phyloP scores from a whole-genome alignment of 371 early-diverging fungal species.

The Zychaea mexicana region DNA sequence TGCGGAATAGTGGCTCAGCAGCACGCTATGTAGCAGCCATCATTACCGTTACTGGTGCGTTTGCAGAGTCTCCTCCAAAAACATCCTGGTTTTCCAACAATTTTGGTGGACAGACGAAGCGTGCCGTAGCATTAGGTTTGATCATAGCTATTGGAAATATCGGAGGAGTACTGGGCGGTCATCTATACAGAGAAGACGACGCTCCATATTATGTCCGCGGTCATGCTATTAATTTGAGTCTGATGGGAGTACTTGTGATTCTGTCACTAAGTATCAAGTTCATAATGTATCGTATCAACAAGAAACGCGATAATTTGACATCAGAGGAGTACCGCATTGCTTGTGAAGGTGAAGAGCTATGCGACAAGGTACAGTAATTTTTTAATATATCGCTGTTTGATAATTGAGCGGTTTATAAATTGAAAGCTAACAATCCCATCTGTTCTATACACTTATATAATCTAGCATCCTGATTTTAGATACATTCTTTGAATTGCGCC shows the following conservation, averaged over 20 bases:
- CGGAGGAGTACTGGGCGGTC: constrained; percentile 64
- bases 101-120: constrained; percentile 67
- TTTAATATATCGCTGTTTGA: neutral
- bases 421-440: too few relatives aligned
- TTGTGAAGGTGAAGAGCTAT: constrained; percentile 46
- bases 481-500: constrained; percentile 55
- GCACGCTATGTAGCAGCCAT: constrained; percentile 54
- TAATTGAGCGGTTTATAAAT: neutral
- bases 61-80: constrained; percentile 60
- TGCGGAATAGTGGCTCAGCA: constrained; percentile 15
- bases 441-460: neutral
- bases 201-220: constrained; percentile 57
- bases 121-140: constrained; percentile 60
- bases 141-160: constrained; percentile 58
- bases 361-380: constrained; percentile 41
- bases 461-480: constrained; percentile 56
- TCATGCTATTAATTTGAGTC: constrained; percentile 41
- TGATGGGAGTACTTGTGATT: constrained; percentile 45
- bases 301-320: constrained; percentile 53
- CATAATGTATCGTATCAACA: constrained; percentile 51
- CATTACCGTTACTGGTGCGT: constrained; percentile 60
- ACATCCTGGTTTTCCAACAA: constrained; percentile 65
- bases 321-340: constrained; percentile 53
- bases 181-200: constrained; percentile 61
- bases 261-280: constrained; percentile 49